These are phyloP conservation scores for Euphorbia corollata DNA, from an alignment of 441 rosid genomes.

Conservation along the genomic window DNA sequence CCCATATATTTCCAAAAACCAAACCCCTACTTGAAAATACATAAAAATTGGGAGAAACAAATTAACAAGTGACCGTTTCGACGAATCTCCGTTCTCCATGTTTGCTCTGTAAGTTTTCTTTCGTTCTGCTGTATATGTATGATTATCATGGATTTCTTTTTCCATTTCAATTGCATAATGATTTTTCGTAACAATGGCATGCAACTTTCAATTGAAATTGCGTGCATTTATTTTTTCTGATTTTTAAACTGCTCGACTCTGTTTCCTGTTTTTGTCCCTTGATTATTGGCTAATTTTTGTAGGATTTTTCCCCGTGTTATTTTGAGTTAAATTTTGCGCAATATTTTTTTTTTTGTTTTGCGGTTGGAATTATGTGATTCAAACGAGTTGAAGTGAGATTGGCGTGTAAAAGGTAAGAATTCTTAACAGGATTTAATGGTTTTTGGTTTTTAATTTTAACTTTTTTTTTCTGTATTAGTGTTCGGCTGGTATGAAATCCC, in stretches of 20 bases:
- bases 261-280: background rate
- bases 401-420: slow-evolving; percentile 11
- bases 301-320: background rate
- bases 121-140: slow-evolving; percentile 16
- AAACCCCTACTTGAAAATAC: background rate
- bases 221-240: background rate
- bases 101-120: slow-evolving; percentile 18
- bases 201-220: no score
- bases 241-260: background rate
- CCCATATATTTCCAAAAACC: background rate
- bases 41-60: background rate
- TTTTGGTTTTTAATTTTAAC: background rate
- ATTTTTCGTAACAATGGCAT: background rate
- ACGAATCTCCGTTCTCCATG: slow-evolving; percentile 21
- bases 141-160: background rate
- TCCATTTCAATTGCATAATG: background rate
- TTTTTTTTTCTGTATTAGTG: background rate
- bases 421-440: background rate
- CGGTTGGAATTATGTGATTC: background rate
- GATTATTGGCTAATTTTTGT: background rate
- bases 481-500: slow-evolving; percentile 9
- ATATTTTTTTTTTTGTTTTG: background rate
- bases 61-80: slow-evolving; percentile 18
- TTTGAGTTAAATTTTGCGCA: background rate
- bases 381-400: slow-evolving; percentile 11